Evolutionary conservation across 345 rosid species (phyloP), one percentile per base, ranked within the genome.

Genomic region (Arabidopsis suecica): DNA sequence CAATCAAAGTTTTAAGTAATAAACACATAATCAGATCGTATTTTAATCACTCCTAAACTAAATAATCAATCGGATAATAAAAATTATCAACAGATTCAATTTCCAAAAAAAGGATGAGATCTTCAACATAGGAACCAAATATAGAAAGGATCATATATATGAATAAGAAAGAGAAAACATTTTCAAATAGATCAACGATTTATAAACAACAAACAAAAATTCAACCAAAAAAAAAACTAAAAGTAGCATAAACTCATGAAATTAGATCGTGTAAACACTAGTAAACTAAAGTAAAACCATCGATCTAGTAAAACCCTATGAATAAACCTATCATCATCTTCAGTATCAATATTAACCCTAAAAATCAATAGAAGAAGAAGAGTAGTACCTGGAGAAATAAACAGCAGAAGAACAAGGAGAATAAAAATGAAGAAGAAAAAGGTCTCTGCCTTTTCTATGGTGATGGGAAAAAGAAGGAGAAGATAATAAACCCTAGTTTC

Each of bases 401-500:
- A 41, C 6, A 74, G 50, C n/a, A 14, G 22, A 37, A 75, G 13
- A 25, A 20, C 14, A 37, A 75, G 13, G 18, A 20, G 9, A 55
- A 55, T 18, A 62, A 55, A 61, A 76, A 53, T 53, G 50, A 44
- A 1, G 8, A 61, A 16, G 13, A 18, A 33, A 71, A 47, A 59
- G 11, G 56, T n/a, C 18, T 53, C 20, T 2, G 44, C 11, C 20
- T 65, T 64, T 56, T 70, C 14, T 57, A 18, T 16, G 62, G 30
- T 49, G 59, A 65, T 2, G 68, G 38, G 67, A 38, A 30, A 12
- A 56, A 10, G 44, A 59, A 32, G 51, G 28, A 54, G 66, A 23
- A 51, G 61, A 60, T 40, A 66, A 59, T 50, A 63, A 72, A 72
- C 78, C 81, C 81, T 67, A 72, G 67, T 67, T 67, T 72, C 81